These are phyloP conservation scores for Phytophthora crassamura DNA, from an alignment of 352 stramenopile species.

Conservation along the genomic window DNA sequence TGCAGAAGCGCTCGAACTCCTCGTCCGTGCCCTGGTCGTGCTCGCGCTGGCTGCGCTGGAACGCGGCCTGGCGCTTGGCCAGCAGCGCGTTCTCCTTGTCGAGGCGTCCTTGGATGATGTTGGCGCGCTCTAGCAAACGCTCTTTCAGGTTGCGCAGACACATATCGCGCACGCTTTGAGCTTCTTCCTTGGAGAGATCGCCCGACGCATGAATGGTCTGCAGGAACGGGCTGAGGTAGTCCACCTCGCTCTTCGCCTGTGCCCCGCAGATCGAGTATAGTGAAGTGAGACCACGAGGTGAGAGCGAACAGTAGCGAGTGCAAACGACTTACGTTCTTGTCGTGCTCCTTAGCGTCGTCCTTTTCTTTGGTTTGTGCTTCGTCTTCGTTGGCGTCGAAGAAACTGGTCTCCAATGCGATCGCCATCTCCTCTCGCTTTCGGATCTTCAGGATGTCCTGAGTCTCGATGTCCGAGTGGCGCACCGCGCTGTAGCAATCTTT, in stretches of 20 bases:
- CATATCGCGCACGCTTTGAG: constrained; percentile 84
- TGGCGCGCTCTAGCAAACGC: constrained; percentile 92
- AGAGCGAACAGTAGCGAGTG: neutral
- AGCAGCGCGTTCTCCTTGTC: constrained; percentile 93
- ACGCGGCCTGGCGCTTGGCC: constrained; percentile 92
- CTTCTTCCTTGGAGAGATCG: constrained; percentile 85
- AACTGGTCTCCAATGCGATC: constrained; percentile 84
- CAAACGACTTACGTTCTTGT: constrained; percentile 61
- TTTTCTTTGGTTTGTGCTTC: constrained; percentile 67
- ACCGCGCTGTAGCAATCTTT: constrained; percentile 93
- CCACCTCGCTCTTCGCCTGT: constrained; percentile 79
- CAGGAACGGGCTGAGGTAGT: constrained; percentile 95
- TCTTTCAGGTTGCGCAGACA: constrained; percentile 95
- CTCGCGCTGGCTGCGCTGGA: constrained; percentile 92
- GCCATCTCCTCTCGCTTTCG: constrained; percentile 89
- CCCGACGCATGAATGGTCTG: constrained; percentile 70
- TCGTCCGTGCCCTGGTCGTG: constrained; percentile 92
- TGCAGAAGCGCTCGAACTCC: constrained; percentile 95
- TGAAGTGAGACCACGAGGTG: constrained; percentile 1
- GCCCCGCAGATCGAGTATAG: neutral
- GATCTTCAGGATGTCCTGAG: constrained; percentile 91
- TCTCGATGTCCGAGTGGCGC: constrained; percentile 89
- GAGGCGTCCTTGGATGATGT: constrained; percentile 95
- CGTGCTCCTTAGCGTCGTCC: constrained; percentile 69
- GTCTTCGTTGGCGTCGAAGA: constrained; percentile 83